Percentiles rank a stretch among this genome's conserved stretches.
Conservation (phyloP, 1,139 yeast species). For the Hanseniaspora gamundiae region DNA sequence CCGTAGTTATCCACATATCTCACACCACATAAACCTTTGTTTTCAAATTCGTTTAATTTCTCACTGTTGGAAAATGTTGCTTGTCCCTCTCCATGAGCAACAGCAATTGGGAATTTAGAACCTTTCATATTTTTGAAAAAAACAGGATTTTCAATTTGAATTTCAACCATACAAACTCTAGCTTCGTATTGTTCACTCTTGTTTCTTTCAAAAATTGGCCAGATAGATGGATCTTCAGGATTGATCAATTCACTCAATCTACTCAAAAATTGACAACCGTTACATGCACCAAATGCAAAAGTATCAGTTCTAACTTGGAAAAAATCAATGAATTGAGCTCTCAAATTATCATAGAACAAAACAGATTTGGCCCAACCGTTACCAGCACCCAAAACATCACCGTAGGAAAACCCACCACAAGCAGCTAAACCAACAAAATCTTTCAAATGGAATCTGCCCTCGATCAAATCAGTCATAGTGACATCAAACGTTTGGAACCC, state of each 20-base stretch:
- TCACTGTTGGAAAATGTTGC: conserved; percentile 46
- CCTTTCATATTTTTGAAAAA: conserved; percentile 89
- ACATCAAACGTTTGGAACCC: conserved; percentile 91
- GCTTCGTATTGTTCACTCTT: conserved; percentile 93
- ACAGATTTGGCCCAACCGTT: conserved; percentile 99
- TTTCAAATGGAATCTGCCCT: conserved; percentile 60
- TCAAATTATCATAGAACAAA: conserved; percentile 68
- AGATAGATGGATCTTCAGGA: conserved; percentile 51
- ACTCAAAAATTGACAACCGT: conserved; percentile 95
- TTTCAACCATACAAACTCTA: conserved; percentile 82
- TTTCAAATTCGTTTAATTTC: conserved; percentile 35
- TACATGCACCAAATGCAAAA: conserved; percentile 98
- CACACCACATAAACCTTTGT: conserved; percentile 46
- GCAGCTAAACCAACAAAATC: conserved; percentile 93
- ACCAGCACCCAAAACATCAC: conserved; percentile 98
- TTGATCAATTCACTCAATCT: conserved; percentile 67
- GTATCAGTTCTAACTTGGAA: conserved; percentile 83
- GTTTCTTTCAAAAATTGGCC: conserved; percentile 96
- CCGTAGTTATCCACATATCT: conserved; percentile 90
- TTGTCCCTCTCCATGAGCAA: conserved; percentile 98
- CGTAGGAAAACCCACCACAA: conserved; percentile 98
- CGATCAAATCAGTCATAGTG: conserved; percentile 87
- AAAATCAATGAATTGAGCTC: conserved; percentile 64
- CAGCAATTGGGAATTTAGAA: conserved; percentile 87
- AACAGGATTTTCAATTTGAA: conserved; percentile 49